phyloP scores from a whole-genome alignment of 202 grass and related monocot genomes.

The Thinopyrum obtusiflorum region DNA sequence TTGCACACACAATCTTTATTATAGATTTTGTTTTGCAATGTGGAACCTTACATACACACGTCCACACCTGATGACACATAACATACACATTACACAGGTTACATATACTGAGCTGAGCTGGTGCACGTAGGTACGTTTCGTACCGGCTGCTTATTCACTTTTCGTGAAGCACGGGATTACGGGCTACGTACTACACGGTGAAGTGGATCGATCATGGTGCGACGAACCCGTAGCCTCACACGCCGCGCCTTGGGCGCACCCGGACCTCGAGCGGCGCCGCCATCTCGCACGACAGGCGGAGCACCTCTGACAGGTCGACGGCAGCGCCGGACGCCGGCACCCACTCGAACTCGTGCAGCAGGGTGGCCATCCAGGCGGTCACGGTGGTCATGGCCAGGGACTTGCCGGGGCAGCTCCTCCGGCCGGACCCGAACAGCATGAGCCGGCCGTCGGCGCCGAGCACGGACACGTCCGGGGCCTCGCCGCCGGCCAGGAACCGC shows the following conservation, averaged over 20 bases:
- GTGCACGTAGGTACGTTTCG: conserved; percentile 3
- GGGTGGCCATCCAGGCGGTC: conserved; percentile 63
- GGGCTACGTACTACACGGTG: conserved; percentile 19
- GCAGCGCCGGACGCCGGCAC: conserved; percentile 16
- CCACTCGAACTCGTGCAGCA: conserved; percentile 84
- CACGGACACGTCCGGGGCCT: conserved; percentile 47
- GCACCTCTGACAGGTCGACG: conserved; percentile 80
- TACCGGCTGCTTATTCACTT: conserved; percentile 30
- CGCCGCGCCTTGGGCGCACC: conserved; percentile 34
- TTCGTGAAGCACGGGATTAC: conserved; percentile 1
- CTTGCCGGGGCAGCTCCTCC: conserved; percentile 85
- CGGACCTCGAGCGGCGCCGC: conserved; percentile 64
- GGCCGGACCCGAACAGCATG: conserved; percentile 74
- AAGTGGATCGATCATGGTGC: background rate
- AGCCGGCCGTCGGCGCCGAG: conserved; percentile 63
- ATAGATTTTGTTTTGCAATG: no score
- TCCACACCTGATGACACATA: no score
- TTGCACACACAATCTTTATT: no score
- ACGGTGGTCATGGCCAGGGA: conserved; percentile 65
- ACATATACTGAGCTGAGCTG: background rate
- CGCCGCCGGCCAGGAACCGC: conserved; percentile 49
- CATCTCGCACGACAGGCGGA: conserved; percentile 91
- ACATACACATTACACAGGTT: background rate
- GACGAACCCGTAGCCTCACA: background rate
- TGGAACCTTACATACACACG: no score